Evolutionary conservation across 345 rosid species (phyloP).

Genomic region (Corchorus capsularis): DNA sequence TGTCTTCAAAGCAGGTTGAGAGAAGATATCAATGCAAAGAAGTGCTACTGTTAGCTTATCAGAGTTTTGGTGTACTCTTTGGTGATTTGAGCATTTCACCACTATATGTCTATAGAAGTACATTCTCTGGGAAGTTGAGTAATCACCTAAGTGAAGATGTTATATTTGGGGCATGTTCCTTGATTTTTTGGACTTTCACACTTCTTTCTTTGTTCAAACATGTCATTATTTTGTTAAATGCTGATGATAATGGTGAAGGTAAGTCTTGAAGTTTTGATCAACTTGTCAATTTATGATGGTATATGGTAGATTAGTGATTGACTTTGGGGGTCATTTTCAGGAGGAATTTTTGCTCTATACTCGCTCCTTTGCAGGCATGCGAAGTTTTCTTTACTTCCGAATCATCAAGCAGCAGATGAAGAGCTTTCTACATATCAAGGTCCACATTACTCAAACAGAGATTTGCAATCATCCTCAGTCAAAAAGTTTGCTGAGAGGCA

Average conservation of each 20-base stretch:
- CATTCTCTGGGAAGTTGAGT: constrained; percentile 70
- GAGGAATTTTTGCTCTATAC: constrained; percentile 85
- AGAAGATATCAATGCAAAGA: constrained; percentile 47
- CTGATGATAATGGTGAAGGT: constrained; percentile 94
- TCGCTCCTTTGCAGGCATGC: constrained; percentile 84
- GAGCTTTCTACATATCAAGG: constrained; percentile 78
- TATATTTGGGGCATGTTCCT: constrained; percentile 75
- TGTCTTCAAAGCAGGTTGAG: constrained; percentile 57
- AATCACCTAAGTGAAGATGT: constrained; percentile 64
- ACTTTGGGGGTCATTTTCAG: constrained; percentile 44
- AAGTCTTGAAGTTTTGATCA: constrained; percentile 13
- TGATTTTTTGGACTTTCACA: constrained; percentile 89
- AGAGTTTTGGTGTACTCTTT: constrained; percentile 84
- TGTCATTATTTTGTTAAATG: constrained; percentile 55
- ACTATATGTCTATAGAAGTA: constrained; percentile 75
- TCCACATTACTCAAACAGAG: constrained; percentile 48
- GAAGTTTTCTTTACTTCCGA: constrained; percentile 82
- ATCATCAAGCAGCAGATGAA: constrained; percentile 91
- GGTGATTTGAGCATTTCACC: constrained; percentile 84
- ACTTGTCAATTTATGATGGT: background rate
- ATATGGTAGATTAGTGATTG: constrained; percentile 20
- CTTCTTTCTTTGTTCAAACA: constrained; percentile 77
- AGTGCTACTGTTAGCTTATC: constrained; percentile 68
- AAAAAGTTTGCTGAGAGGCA: constrained; percentile 61
- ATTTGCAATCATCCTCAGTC: constrained; percentile 40